A percentile compares a stretch with the other conserved stretches of the same genome.
These are phyloP conservation scores for Aphanomyces invadans DNA, from an alignment of 352 stramenopile genomes.

Conservation along the genomic window DNA sequence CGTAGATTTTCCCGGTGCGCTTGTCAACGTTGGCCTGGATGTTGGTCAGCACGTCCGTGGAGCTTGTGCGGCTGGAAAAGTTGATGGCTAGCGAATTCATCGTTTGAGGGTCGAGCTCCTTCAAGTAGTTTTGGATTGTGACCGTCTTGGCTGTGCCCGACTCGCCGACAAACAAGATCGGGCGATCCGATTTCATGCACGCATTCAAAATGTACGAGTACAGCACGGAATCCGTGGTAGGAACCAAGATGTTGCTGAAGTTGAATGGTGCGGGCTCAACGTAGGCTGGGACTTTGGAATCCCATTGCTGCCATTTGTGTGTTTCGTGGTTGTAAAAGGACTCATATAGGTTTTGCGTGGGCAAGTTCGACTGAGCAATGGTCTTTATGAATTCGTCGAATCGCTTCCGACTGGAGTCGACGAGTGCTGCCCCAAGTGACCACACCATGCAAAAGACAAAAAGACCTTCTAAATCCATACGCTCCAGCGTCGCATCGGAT, in stretches of 20 bases:
- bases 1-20: conserved; percentile 91
- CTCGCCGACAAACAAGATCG: conserved; percentile 91
- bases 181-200: conserved; percentile 79
- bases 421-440: conserved; percentile 85
- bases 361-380: conserved; percentile 68
- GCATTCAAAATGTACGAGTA: conserved; percentile 90
- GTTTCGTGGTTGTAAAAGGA: conserved; percentile 86
- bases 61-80: conserved; percentile 92
- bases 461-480: conserved; percentile 77
- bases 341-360: conserved; percentile 74
- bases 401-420: conserved; percentile 58
- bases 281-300: conserved; percentile 81
- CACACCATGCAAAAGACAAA: conserved; percentile 92
- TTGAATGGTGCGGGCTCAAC: conserved; percentile 88
- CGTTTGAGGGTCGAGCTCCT: conserved; percentile 59
- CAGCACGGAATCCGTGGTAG: conserved; percentile 90
- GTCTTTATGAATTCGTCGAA: conserved; percentile 91
- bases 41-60: conserved; percentile 89
- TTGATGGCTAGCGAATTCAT: conserved; percentile 82
- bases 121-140: conserved; percentile 92
- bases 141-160: conserved; percentile 93
- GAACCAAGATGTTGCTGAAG: conserved; percentile 93
- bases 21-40: conserved; percentile 95
- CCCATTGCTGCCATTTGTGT: conserved; percentile 89
- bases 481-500: conserved; percentile 36